These are phyloP conservation scores for Hypoxylon fuscum DNA, from an alignment of 495 filamentous ascomycete species.

Conservation along the genomic window DNA sequence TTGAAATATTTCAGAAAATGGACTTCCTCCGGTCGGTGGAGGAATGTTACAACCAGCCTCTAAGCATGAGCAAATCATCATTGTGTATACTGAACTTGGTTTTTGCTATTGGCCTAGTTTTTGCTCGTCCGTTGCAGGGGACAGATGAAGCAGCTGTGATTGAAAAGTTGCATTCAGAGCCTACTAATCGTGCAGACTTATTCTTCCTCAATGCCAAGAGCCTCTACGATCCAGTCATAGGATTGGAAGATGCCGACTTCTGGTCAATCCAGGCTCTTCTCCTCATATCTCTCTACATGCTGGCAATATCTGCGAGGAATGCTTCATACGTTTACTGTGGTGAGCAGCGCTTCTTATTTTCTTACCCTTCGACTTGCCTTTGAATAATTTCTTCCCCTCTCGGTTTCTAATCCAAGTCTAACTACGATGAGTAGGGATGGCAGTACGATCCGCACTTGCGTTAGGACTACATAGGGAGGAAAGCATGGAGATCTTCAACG, in stretches of 20 bases:
- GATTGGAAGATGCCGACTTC: slow-evolving; percentile 69
- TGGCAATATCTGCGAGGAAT: slow-evolving; percentile 65
- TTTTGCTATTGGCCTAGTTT: slow-evolving; percentile 66
- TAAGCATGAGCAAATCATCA: slow-evolving; percentile 55
- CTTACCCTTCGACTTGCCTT: neutral
- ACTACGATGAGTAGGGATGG: slow-evolving; percentile 61
- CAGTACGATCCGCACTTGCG: slow-evolving; percentile 67
- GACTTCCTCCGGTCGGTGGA: slow-evolving; percentile 60
- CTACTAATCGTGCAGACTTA: slow-evolving; percentile 62
- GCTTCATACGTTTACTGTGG: slow-evolving; percentile 67
- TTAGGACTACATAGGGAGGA: slow-evolving; percentile 70
- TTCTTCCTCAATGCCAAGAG: slow-evolving; percentile 68
- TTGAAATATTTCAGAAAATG: slow-evolving; percentile 63
- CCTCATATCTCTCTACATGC: slow-evolving; percentile 69
- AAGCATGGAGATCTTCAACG: slow-evolving; percentile 61
- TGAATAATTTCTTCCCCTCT: neutral
- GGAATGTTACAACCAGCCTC: slow-evolving; percentile 61
- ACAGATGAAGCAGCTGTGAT: slow-evolving; percentile 60
- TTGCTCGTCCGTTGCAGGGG: slow-evolving; percentile 61
- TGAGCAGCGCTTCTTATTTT: slow-evolving; percentile 36
- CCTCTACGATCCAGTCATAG: slow-evolving; percentile 61
- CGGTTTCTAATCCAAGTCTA: slow-evolving; percentile 4
- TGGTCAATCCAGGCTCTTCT: slow-evolving; percentile 70
- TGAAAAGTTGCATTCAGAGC: slow-evolving; percentile 55
- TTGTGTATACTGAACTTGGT: slow-evolving; percentile 67